phyloP scores from a whole-genome alignment of 768 basidiomycete species.

The Suillus weaverae region DNA sequence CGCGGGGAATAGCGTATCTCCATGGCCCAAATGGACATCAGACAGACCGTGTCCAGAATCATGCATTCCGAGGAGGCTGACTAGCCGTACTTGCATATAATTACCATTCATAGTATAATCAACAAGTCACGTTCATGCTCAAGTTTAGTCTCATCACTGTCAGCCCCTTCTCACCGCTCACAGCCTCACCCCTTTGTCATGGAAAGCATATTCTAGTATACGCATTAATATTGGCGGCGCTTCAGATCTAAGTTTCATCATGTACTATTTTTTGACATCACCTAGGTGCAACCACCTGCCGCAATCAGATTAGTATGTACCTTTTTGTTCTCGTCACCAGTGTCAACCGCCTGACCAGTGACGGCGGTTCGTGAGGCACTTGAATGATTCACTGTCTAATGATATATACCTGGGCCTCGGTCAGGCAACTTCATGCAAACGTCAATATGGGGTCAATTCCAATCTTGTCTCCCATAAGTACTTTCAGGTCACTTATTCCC shows the following conservation, averaged over 20 bases:
- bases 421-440: not conserved
- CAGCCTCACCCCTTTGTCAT: conserved; percentile 5
- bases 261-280: conserved; percentile 2
- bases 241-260: not conserved
- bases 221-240: not conserved
- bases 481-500: not conserved
- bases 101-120: conserved; percentile 6
- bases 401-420: not conserved
- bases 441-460: not conserved
- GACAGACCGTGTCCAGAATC: conserved; percentile 11
- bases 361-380: not conserved
- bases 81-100: not conserved
- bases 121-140: not conserved
- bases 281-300: not conserved
- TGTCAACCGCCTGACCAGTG: not conserved
- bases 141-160: not conserved
- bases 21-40: conserved; percentile 4
- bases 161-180: conserved; percentile 4
- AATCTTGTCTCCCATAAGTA: not conserved
- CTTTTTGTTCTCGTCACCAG: not conserved
- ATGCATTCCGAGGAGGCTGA: conserved; percentile 10
- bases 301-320: not conserved
- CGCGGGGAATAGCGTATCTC: conserved; percentile 8
- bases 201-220: not conserved
- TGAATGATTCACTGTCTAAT: not conserved